phyloP scores from a whole-genome alignment of 148 eudicot genomes.

The Beta vulgaris region DNA sequence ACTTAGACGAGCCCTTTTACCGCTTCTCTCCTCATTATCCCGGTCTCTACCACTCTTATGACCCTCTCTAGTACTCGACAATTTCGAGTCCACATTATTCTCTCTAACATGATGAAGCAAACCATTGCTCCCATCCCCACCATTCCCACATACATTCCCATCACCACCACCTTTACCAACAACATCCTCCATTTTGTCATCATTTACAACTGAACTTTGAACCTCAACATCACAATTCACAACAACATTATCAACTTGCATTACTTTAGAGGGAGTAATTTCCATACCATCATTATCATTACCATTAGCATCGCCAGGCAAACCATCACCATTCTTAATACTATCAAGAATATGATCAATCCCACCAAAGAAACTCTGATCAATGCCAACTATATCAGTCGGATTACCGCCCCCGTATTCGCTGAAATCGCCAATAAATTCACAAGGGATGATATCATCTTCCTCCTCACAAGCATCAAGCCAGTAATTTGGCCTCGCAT shows the following conservation, averaged over 20 bases:
- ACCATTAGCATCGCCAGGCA: conserved; percentile 20
- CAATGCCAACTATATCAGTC: conserved; percentile 29
- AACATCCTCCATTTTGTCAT: conserved; percentile 11
- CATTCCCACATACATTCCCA: conserved; percentile 16
- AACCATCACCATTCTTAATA: conserved; percentile 51
- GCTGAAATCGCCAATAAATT: conserved; percentile 40
- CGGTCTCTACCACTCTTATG: conserved; percentile 23
- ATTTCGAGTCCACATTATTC: conserved; percentile 11
- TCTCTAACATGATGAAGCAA: conserved; percentile 8
- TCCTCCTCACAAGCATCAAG: conserved; percentile 94
- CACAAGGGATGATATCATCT: conserved; percentile 43
- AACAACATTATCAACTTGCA: conserved; percentile 28
- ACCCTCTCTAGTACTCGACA: conserved; percentile 9
- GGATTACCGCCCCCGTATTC: conserved; percentile 3
- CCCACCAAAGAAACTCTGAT: conserved; percentile 60
- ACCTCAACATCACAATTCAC: conserved; percentile 13
- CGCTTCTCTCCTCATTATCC: conserved; percentile 33
- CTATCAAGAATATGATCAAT: conserved; percentile 67
- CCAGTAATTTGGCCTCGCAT: conserved; percentile 64
- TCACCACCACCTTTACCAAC: not conserved
- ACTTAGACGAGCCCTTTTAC: conserved; percentile 39
- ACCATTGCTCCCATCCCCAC: conserved; percentile 22
- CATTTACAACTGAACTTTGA: not conserved
- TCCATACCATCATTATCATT: conserved; percentile 17
- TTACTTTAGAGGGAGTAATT: conserved; percentile 7